Conservation (phyloP, 352 stramenopile species). For the Phytophthora boehmeriae region DNA sequence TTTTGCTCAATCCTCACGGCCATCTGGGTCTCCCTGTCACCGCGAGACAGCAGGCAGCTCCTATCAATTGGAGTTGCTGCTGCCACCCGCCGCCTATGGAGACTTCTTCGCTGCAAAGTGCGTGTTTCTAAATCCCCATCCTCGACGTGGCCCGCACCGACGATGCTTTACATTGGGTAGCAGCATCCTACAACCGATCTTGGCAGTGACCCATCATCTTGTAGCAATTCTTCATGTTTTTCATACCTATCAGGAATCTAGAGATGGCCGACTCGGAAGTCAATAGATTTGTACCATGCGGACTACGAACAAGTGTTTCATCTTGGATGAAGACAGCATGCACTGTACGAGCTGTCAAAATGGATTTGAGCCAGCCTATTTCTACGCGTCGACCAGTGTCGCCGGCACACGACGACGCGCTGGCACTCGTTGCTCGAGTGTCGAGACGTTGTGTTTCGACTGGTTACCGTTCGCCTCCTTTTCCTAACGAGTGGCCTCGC, state of each 20-base stretch:
- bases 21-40: conserved; percentile 14
- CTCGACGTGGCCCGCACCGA: conserved; percentile 38
- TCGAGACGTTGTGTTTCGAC: too few relatives aligned
- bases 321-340: neutral
- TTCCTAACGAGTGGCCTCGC: too few relatives aligned
- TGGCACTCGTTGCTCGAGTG: neutral
- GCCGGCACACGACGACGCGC: neutral
- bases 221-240: conserved; percentile 30
- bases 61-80: conserved; percentile 8
- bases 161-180: conserved; percentile 53
- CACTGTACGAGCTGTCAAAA: neutral
- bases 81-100: conserved; percentile 16
- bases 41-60: conserved; percentile 22
- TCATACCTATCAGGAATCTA: conserved; percentile 1
- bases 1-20: conserved; percentile 1
- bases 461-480: too few relatives aligned
- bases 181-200: conserved; percentile 50
- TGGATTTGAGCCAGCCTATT: neutral
- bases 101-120: conserved; percentile 31
- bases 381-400: neutral
- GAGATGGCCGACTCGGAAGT: conserved; percentile 22
- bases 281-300: conserved; percentile 32
- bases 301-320: conserved; percentile 8
- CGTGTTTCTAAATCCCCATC: conserved; percentile 19
- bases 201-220: conserved; percentile 44